Evolutionary conservation across 306 rosid species (phyloP), one percentile per base, ranked within the genome.

Genomic region (Parietaria judaica): DNA sequence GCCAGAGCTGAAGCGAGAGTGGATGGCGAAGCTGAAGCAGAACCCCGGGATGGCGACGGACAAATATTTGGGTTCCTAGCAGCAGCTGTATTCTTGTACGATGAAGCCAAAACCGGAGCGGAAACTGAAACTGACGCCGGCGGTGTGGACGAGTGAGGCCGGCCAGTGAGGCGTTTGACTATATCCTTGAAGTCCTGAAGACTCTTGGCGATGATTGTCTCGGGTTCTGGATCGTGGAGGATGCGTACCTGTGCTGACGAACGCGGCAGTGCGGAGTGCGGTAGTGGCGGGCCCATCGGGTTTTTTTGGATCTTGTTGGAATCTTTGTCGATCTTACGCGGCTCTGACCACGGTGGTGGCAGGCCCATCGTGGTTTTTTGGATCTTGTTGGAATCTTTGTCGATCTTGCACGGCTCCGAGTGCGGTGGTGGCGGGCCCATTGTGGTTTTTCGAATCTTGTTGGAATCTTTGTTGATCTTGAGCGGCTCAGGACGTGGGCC

Each of bases 151-250:
- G 74, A 64, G 0, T 61, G 63, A 8, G 72, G 54, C 8, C 61
- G 59, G 0, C 96, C 96, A 0, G 96, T 89, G n/a, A 89, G 85
- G 68, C 96, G 86, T 61, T 89, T 95, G 47, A 89, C 96, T 0
- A 89, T 86, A 72, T 67, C 76, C 95, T 73, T 89, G 82, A 89
- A 89, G 46, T 86, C 83, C 11, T 95, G 52, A 89, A 85, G 43
- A 83, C 51, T 75, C 83, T 89, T 0, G 96, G 96, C 1, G 96
- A 89, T 85, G 82, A 86, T 89, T 61, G 86, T 85, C 15, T 85
- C 65, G 0, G 96, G 96, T 41, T 65, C 90, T 1, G 94, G 86
- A 0, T 78, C 84, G 36, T 23, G 69, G 17, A 14, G 84, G 0
- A 7, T 49, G 14, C 50, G 3, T 23, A 23, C 31, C 31, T 23